Percentiles rank a stretch among this genome's conserved stretches.
Evolutionary conservation across 2,329 filamentous ascomycete genomes (phyloP).

Genomic region (Monilinia vaccinii-corymbosi): DNA sequence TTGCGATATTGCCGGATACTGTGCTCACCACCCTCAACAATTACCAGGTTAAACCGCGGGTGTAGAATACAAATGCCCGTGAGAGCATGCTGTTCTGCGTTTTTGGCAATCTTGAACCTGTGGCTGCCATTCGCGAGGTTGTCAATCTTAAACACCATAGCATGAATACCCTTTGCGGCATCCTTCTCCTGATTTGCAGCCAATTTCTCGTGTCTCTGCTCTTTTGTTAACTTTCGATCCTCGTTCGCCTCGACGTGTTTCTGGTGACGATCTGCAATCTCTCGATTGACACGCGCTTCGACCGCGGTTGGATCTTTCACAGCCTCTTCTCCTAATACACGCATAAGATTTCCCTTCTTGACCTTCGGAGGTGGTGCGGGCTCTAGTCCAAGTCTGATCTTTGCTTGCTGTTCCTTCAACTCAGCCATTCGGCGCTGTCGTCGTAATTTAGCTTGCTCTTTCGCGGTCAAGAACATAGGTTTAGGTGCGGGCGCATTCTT

Average conservation of each 20-base stretch:
- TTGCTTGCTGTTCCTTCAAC: slow-evolving; percentile 91
- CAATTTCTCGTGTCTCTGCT: slow-evolving; percentile 78
- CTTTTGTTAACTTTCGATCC: slow-evolving; percentile 78
- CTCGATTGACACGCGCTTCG: slow-evolving; percentile 83
- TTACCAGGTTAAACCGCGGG: slow-evolving; percentile 77
- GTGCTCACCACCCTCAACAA: slow-evolving; percentile 85
- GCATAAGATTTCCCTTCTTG: slow-evolving; percentile 96
- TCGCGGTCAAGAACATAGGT: slow-evolving; percentile 83
- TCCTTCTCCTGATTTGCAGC: slow-evolving; percentile 77
- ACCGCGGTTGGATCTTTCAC: slow-evolving; percentile 97
- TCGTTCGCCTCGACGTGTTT: slow-evolving; percentile 74
- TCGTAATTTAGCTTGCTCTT: slow-evolving; percentile 85
- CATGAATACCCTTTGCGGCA: slow-evolving; percentile 72
- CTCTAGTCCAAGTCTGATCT: slow-evolving; percentile 83
- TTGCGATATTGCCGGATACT: slow-evolving; percentile 82
- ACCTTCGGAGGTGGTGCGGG: slow-evolving; percentile 91
- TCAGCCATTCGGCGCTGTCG: slow-evolving; percentile 86
- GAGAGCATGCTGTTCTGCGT: slow-evolving; percentile 79
- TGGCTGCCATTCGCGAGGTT: slow-evolving; percentile 89
- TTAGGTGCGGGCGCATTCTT: slow-evolving; percentile 71
- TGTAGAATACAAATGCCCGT: slow-evolving; percentile 90
- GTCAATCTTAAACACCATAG: slow-evolving; percentile 82
- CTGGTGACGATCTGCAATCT: slow-evolving; percentile 79
- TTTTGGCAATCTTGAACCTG: slow-evolving; percentile 85
- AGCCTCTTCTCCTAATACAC: slow-evolving; percentile 74